phyloP scores from a whole-genome alignment of 1,284 basidiomycete genomes.

The Pyrrhoderma noxium region DNA sequence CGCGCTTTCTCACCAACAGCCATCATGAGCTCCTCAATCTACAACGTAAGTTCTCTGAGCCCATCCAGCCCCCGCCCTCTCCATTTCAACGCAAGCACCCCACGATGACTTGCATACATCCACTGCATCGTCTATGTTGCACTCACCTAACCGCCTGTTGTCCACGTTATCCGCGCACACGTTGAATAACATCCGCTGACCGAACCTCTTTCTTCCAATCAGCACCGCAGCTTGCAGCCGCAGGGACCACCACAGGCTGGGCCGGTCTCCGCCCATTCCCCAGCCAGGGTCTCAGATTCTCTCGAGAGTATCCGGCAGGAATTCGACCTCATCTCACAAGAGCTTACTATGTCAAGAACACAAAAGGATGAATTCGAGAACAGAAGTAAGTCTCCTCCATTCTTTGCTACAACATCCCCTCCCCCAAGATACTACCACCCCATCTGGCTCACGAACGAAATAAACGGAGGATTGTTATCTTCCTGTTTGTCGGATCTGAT shows the following conservation, averaged over 20 bases:
- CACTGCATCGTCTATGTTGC: not conserved
- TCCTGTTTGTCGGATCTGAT: no score
- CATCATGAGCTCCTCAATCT: conserved; percentile 38
- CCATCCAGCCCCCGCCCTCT: conserved; percentile 6
- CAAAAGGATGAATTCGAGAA: conserved; percentile 89
- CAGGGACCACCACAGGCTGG: conserved; percentile 46
- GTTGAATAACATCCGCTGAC: no score
- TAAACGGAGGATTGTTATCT: no score
- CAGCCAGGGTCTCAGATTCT: conserved; percentile 62
- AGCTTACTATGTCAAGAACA: conserved; percentile 59
- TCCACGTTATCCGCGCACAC: no score
- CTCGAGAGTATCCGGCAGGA: conserved; percentile 83
- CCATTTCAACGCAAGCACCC: no score
- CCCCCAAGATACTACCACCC: no score
- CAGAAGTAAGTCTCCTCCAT: conserved; percentile 54
- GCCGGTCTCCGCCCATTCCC: conserved; percentile 29
- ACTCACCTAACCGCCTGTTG: not conserved
- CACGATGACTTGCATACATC: not conserved
- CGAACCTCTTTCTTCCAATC: conserved; percentile 14
- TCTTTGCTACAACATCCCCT: conserved; percentile 4
- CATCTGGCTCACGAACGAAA: no score
- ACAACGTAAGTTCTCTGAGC: conserved; percentile 33
- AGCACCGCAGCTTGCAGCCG: conserved; percentile 66
- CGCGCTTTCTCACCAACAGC: conserved; percentile 14
- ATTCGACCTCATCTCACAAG: conserved; percentile 73